Evolutionary conservation across 495 filamentous ascomycete genomes (phyloP), one percentile per base, ranked within the genome.

Genomic region (Usnea hakonensis): DNA sequence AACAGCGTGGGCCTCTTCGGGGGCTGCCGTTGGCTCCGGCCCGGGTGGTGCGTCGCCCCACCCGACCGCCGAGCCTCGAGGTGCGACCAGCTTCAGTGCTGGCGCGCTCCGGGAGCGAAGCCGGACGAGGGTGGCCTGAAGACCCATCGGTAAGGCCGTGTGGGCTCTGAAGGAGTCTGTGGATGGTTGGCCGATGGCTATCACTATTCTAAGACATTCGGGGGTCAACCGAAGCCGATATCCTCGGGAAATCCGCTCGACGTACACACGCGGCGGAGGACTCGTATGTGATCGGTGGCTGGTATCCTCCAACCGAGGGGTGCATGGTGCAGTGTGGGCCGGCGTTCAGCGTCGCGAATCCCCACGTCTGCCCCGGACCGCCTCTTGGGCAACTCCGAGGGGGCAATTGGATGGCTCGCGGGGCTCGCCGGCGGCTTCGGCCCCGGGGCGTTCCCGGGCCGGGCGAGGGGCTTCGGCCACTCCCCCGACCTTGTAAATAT

Each of bases 141-240:
- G 72, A 57, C 71, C 63, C 55, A 64, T 58, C 55, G 55, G 65
- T 60, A 21, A 19, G 28, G 58, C 38, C 61, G 43, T 37, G 61
- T 65, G 61, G 67, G 73, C 67, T 60, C 64, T 41, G 76, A 60
- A 74, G 78, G 76, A 74, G 74, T 81, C 73, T 81, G 78, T 83
- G 76, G 77, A 77, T 76, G 66, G 56, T 68, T 83, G 76, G 75
- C 77, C 72, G 66, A 58, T 78, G 73, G 77, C 73, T 68, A 81
- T 10, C 61, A 62, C 66, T 77, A 60, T 69, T 53, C 58, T 58
- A 65, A 78, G 72, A 73, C 72, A 75, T 50, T 71, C 44, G 79
- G 76, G 74, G 77, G 75, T 65, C 76, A 63, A 64, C 63, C 66
- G 61, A 62, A 63, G 63, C 64, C 62, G 62, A 70, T 73, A 76